Evolutionary conservation across 192 early-diverging fungal genomes (phyloP), one percentile per base, ranked within the genome.

Genomic region (Tieghemiomyces parasiticus): DNA sequence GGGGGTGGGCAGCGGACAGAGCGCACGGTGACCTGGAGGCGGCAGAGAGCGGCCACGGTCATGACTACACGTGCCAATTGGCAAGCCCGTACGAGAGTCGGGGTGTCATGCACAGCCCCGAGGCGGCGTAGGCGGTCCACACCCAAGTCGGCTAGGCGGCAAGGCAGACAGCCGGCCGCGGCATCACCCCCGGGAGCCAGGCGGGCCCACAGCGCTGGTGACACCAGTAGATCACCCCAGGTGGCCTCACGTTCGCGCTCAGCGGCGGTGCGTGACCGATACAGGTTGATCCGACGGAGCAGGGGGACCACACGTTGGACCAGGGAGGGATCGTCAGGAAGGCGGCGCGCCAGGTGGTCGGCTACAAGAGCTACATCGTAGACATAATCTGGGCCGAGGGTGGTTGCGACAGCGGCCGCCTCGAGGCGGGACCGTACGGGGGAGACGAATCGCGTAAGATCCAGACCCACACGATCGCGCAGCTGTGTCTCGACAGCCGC

Each of bases 161-260:
- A 56, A 9, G 54, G 14, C 54, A 34, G 20, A 31, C 54, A 56
- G 16, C 9, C 4, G 1, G 28, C 2, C 16, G 19, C 8, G 13
- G 31, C 33, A 29, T 16, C 29, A 31, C 2, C 9, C 20, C 2
- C 16, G 30, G 16, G 30, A 14, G 16, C 4, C 12, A 56, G 16
- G 13, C 13, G 20, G 1, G 2, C 29, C 54, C 54, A 56, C 9
- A 56, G 54, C 13, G 16, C 16, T 9, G 54, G 54, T 12, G 54
- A 56, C 20, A 56, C 32, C 4, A 56, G 16, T n/a, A 56, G 54
- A 4, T 26, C 33, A 34, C 54, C 54, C 54, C 54, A 56, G 1
- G 54, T 31, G 16, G 24, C 54, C 33, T 56, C 54, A 2, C 54
- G 54, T 19, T 56, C 54, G 29, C 33, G 54, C 33, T 56, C 54